Percentiles rank a stretch among this genome's conserved stretches.
These are phyloP conservation scores for Aphanoascus verrucosus DNA, from an alignment of 2,329 filamentous ascomycete species.

Conservation along the genomic window DNA sequence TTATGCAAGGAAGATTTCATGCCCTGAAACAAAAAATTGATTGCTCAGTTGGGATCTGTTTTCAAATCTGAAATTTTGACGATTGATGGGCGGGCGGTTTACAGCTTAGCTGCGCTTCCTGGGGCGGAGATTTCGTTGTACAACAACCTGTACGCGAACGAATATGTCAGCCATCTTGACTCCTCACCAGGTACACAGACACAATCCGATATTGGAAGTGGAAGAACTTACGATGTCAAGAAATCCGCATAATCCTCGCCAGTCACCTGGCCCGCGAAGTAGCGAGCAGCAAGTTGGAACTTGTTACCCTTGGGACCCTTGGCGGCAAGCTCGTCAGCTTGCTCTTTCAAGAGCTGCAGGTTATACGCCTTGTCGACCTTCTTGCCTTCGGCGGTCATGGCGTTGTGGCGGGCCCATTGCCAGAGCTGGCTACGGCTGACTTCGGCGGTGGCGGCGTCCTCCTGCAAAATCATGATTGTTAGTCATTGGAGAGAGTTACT, in stretches of 20 bases:
- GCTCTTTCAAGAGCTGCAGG: constrained; percentile 75
- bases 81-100: constrained; percentile 16
- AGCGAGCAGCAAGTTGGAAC: constrained; percentile 78
- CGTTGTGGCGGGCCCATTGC: constrained; percentile 76
- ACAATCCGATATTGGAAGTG: neutral
- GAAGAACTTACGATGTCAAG: constrained; percentile 63
- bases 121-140: constrained; percentile 79
- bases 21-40: neutral
- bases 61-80: neutral
- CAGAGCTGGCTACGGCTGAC: constrained; percentile 89
- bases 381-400: constrained; percentile 77
- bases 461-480: constrained; percentile 29
- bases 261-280: constrained; percentile 85
- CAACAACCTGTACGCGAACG: constrained; percentile 48
- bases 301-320: constrained; percentile 83
- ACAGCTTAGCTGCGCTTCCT: constrained; percentile 54
- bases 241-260: constrained; percentile 98
- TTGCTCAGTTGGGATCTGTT: neutral
- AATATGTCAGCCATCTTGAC: neutral
- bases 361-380: constrained; percentile 87
- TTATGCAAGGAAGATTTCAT: no score
- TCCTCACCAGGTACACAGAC: no score
- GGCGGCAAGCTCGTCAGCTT: constrained; percentile 60
- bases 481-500: neutral
- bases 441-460: constrained; percentile 94